Percentiles rank a stretch among this genome's conserved stretches.
These are phyloP conservation scores for Jamesozyma rosinii DNA, from an alignment of 805 yeast genomes.

Conservation along the genomic window DNA sequence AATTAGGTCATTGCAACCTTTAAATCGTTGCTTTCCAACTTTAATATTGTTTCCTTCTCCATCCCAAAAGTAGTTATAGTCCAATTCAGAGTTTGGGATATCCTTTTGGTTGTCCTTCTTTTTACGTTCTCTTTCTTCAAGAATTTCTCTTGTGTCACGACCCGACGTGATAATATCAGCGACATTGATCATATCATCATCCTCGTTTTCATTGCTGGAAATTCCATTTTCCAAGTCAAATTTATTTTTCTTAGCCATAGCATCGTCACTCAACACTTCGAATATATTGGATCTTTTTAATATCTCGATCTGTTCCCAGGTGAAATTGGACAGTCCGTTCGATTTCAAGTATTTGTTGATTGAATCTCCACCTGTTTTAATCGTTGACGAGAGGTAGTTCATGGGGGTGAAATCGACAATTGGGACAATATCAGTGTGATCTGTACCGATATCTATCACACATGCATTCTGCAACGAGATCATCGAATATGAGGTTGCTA, in stretches of 20 bases:
- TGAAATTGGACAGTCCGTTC: conserved; percentile 47
- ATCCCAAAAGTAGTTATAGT: conserved; percentile 63
- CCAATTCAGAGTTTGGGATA: conserved; percentile 56
- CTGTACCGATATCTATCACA: conserved; percentile 73
- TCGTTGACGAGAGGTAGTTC: conserved; percentile 41
- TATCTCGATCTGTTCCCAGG: conserved; percentile 53
- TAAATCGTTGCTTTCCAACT: conserved; percentile 86
- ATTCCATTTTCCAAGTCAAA: conserved; percentile 33
- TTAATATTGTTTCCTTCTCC: conserved; percentile 43
- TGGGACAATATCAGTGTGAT: conserved; percentile 69
- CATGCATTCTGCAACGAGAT: conserved; percentile 56
- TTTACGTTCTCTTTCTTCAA: conserved; percentile 52
- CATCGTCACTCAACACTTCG: conserved; percentile 70
- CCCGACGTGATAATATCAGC: conserved; percentile 82
- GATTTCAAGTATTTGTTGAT: conserved; percentile 48
- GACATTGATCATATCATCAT: conserved; percentile 74
- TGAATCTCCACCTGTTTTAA: conserved; percentile 52
- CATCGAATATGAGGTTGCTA: conserved; percentile 67
- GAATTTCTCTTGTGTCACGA: conserved; percentile 53
- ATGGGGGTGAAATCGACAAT: conserved; percentile 64
- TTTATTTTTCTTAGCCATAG: conserved; percentile 50
- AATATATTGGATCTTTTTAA: conserved; percentile 67
- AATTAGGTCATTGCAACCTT: conserved; percentile 60
- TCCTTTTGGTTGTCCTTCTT: conserved; percentile 32
- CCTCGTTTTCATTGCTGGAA: conserved; percentile 31